Base-by-base conservation (phyloP, 2,329 filamentous ascomycete species). In the Arthrobotrys conoides region DNA sequence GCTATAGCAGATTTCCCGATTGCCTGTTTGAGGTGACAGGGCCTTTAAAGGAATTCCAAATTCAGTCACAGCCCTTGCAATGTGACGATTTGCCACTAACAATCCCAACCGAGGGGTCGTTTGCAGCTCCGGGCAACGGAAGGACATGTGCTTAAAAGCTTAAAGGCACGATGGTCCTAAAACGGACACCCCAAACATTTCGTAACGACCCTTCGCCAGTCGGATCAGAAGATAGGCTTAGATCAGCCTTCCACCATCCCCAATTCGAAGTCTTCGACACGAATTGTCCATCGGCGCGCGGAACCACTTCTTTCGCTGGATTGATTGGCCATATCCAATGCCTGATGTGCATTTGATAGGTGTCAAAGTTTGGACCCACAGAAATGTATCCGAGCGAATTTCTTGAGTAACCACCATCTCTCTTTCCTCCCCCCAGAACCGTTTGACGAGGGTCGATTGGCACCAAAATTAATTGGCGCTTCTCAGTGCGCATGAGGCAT, bases 1-100 rank as follows among this genome's bases (percentile, higher is more conserved):
- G 75, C 75, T 78, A 72, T 78, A 78, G 63, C 75, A 72, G 53
- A 78, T 72, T 72, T 55, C 49, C 55, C 75, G 75, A 78, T 72
- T 69, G 61, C 68, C 68, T 71, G 46, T 72, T 72, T 72, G 33
- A 64, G 75, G 68, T 64, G 71, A 69, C 63, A 68, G 64, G 70
- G 64, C 53, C 64, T 69, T 71, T 55, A 27, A 18, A 14, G 49
- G 53, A 72, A 78, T 78, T 78, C 75, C 75, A 78, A 78, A 78
- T 78, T 68, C 68, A 78, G 75, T 64, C 41, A 64, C 51, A 53
- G 57, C 68, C 75, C 63, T 72, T 55, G 59, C 41, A 77, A 70
- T 71, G 66, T 66, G 66, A 76, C 72, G 72, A 71, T 59, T 70
- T 65, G 59, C 66, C 72, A 70, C 67, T 76, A 38, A 59, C 41